Conservation (phyloP, 176 grass and related monocot species). For the Rhynchospora tenuis region DNA sequence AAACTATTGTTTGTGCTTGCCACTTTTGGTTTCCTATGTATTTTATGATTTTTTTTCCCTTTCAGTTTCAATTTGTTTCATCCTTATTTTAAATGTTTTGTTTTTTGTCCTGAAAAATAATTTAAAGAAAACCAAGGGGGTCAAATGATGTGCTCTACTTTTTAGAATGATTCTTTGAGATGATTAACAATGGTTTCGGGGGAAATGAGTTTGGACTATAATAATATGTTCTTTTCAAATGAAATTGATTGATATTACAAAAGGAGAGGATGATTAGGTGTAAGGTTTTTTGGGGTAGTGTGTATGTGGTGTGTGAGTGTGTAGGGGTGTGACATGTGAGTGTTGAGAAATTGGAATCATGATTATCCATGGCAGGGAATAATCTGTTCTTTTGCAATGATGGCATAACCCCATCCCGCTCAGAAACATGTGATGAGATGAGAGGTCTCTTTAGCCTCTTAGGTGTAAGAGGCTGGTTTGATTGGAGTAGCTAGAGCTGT, state of each 20-base stretch:
- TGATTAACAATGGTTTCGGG: slow-evolving; percentile 42
- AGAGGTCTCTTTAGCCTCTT: not conserved
- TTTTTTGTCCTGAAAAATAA: not conserved
- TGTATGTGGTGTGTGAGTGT: not conserved
- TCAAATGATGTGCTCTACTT: slow-evolving; percentile 36
- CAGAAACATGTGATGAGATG: slow-evolving; percentile 30
- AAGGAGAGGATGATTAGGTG: slow-evolving; percentile 32
- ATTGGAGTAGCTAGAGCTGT: not conserved
- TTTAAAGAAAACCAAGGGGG: not conserved
- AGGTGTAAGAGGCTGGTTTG: not conserved
- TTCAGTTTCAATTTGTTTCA: not conserved
- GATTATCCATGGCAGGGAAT: slow-evolving; percentile 58
- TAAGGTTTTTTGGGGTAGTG: slow-evolving; percentile 11
- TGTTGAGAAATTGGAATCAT: slow-evolving; percentile 44
- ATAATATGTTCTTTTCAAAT: slow-evolving; percentile 28
- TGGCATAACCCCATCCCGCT: slow-evolving; percentile 25
- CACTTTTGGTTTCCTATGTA: not conserved
- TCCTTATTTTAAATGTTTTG: not conserved
- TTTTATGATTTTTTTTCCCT: not conserved
- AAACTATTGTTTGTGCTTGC: not conserved
- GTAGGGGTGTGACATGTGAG: slow-evolving; percentile 8
- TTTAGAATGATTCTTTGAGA: slow-evolving; percentile 40
- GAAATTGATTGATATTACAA: slow-evolving; percentile 38
- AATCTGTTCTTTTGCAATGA: slow-evolving; percentile 72
- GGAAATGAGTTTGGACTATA: slow-evolving; percentile 20